phyloP scores from a whole-genome alignment of 768 basidiomycete genomes.

The Mycena sanguinolenta region DNA sequence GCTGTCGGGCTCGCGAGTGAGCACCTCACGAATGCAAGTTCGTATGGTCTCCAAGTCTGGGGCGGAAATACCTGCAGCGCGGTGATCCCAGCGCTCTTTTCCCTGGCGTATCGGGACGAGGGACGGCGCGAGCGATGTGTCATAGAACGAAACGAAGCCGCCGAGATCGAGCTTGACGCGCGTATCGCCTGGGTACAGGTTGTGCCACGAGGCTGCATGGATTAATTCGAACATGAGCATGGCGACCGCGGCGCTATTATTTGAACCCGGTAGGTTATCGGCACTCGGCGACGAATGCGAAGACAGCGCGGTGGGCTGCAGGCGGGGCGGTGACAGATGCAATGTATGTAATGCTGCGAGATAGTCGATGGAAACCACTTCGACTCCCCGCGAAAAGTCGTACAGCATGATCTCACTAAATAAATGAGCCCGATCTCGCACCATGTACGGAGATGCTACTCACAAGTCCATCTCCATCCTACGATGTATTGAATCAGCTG shows the following conservation, averaged over 20 bases:
- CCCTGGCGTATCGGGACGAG: conserved; percentile 43
- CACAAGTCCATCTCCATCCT: conserved; percentile 49
- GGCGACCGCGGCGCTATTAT: no score
- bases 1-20: background rate
- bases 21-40: conserved; percentile 27
- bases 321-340: no score
- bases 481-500: background rate
- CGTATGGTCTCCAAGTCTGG: conserved; percentile 36
- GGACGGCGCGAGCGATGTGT: conserved; percentile 47
- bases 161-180: conserved; percentile 50
- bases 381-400: conserved; percentile 45
- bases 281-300: no score
- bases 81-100: conserved; percentile 48
- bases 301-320: no score
- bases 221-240: conserved; percentile 23
- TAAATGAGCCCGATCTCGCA: background rate
- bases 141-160: conserved; percentile 53
- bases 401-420: conserved; percentile 55
- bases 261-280: no score
- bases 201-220: conserved; percentile 48
- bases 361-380: conserved; percentile 40
- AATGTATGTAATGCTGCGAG: conserved; percentile 28
- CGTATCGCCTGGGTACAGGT: conserved; percentile 51
- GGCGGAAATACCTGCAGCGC: conserved; percentile 41
- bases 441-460: background rate